Evolutionary conservation across 805 yeast species (phyloP).

Genomic region (Nakazawaea anatomiae): DNA sequence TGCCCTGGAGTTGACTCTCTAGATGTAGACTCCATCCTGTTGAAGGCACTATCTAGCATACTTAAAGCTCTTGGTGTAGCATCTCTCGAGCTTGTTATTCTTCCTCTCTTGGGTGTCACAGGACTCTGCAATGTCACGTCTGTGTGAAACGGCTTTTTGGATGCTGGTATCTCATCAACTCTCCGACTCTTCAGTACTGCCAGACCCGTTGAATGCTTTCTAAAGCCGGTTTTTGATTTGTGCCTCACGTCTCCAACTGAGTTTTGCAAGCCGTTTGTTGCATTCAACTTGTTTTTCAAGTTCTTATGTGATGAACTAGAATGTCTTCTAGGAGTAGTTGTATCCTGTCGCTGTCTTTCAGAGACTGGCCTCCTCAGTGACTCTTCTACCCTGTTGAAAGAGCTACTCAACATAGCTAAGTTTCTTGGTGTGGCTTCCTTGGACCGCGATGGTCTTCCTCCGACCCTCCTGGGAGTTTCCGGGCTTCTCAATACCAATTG

Average conservation of each 20-base stretch:
- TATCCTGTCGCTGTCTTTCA: no score
- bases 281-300: no score
- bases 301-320: no score
- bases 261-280: no score
- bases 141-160: not conserved
- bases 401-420: not conserved
- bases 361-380: no score
- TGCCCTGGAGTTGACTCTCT: not conserved
- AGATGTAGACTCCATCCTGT: not conserved
- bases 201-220: no score
- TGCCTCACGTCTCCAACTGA: no score
- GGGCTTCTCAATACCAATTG: conserved; percentile 20
- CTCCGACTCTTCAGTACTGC: not conserved
- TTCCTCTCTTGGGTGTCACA: not conserved
- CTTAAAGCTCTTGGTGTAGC: not conserved
- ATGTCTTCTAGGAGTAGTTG: no score
- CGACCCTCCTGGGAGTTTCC: conserved; percentile 1
- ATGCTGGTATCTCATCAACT: not conserved
- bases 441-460: conserved; percentile 8
- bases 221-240: no score
- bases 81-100: not conserved
- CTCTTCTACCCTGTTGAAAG: not conserved
- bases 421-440: conserved; percentile 3
- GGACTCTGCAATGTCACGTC: not conserved
- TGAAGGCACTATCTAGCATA: not conserved